Evolutionary conservation across 768 basidiomycete genomes (phyloP).

Genomic region (Podaxis sp.): DNA sequence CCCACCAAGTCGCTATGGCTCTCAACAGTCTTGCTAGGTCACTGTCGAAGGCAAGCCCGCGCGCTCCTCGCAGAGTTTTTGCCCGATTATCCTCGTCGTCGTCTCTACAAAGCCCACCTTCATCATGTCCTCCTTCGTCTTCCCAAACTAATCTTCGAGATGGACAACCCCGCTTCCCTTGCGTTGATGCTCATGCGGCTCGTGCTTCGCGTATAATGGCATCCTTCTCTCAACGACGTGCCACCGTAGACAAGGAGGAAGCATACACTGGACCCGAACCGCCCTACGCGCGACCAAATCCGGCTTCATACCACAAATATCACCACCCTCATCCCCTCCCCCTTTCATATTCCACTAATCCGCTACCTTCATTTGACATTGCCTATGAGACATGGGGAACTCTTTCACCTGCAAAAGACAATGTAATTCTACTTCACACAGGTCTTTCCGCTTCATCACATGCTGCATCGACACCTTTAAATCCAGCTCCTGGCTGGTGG

Average conservation of each 20-base stretch:
- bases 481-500: conserved; percentile 94
- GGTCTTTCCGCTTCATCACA: conserved; percentile 96
- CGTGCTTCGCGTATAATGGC: conserved; percentile 54
- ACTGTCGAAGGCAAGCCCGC: conserved; percentile 9
- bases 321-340: conserved; percentile 60
- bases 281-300: conserved; percentile 77
- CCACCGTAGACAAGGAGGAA: conserved; percentile 18
- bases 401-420: conserved; percentile 72
- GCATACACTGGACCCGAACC: conserved; percentile 73
- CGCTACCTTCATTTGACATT: conserved; percentile 73
- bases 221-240: conserved; percentile 22
- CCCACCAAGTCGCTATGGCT: conserved; percentile 11
- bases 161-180: conserved; percentile 52
- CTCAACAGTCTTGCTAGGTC: conserved; percentile 12
- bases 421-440: conserved; percentile 93
- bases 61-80: neutral
- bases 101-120: neutral
- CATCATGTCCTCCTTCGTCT: conserved; percentile 13
- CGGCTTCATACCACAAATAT: conserved; percentile 69
- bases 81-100: conserved; percentile 6
- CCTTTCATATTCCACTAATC: conserved; percentile 49
- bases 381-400: conserved; percentile 99
- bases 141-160: conserved; percentile 9
- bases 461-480: conserved; percentile 76
- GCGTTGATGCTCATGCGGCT: conserved; percentile 79